Base-by-base conservation (phyloP, 2,329 filamentous ascomycete genomes). In the Pseudocercospora macadamiae region DNA sequence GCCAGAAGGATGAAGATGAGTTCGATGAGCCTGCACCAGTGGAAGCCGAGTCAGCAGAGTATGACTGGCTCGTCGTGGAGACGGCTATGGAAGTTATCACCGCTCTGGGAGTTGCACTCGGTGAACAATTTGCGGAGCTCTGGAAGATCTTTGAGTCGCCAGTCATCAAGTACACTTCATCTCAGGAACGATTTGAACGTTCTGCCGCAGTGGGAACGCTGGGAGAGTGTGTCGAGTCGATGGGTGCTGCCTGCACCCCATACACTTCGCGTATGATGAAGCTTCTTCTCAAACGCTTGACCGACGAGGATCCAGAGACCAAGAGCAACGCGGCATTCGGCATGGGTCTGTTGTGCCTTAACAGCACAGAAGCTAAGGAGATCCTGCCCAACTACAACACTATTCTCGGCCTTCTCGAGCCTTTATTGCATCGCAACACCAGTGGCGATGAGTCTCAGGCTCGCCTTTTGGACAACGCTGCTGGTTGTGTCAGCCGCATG, bases 91-190 rank as follows among this genome's bases (percentile, higher is more conserved):
- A 97, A 66, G 91, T 96, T 47, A 82, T 97, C 51, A 91, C 91
- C 52, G 91, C 90, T 34, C 84, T 97, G 37, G 88, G 93, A 18
- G 86, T 86, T 47, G 91, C 91, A 28, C 86, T 97, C 12, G 95
- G 95, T 36, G 75, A 83, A 19, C 86, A 87, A 67, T 97, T 97
- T 70, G 83, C 83, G 56, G 89, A 96, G 79, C 82, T 97, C 62
- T 97, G 92, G 91, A 96, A 96, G 82, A 87, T 96, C 69, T 96
- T 97, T 67, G 90, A 96, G 81, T 93, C 95, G 82, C 90, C 89
- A 34, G 83, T 97, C 67, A 80, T 96, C 73, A 93, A 91, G 79
- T 95, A 92, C 70, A 89, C 91, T 53, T 90, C 89, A 73, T 93
- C 91, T 62, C 88, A 89, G 65, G 93, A 97, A 76, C 82, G 89